Evolutionary conservation across 2,329 filamentous ascomycete species (phyloP), one percentile per base, ranked within the genome.

Genomic region (Phaeophleospora eucalypticola): DNA sequence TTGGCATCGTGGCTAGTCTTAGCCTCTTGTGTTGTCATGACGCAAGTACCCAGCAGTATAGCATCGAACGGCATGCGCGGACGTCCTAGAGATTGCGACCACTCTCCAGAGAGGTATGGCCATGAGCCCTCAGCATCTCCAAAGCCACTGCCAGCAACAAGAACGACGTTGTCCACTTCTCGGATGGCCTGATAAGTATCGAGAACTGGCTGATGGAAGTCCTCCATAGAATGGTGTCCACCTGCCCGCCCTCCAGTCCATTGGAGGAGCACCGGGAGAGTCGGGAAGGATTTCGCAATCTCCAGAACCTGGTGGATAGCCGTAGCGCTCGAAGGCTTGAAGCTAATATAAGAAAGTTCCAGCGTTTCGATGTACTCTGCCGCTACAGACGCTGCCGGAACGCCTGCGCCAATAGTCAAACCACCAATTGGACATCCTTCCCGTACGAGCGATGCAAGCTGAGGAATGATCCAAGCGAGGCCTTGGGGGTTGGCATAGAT

Each of bases 191-290:
- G 80, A 65, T 95, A 95, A 85, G 93, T 91, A 60, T 87, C 82
- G 6, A 95, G 73, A 35, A 95, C 83, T 9, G 89, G 89, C 60
- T 88, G 82, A 68, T 95, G 89, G 76, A 95, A 94, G 67, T 95
- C 89, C 67, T 95, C 89, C 49, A 83, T 93, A 1, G 88, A 94
- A 71, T 73, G 54, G 95, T 75, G 58, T 88, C 79, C 68, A 87
- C 87, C 53, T 96, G 76, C 65, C 96, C 91, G 62, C 91, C 84
- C 45, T 89, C 81, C 54, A 96, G 89, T 95, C 89, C 89, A 95
- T 70, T 95, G 89, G 45, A 94, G 72, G 36, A 94, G 81, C 37
- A 95, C 80, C 15, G 89, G 89, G 76, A 95, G 94, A 17, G 80
- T 83, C 1, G 89, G 88, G 65, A 94, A 89, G 9, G 87, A 86